Evolutionary conservation across 305 asterid species (phyloP).

Genomic region (Plantago coronopus): DNA sequence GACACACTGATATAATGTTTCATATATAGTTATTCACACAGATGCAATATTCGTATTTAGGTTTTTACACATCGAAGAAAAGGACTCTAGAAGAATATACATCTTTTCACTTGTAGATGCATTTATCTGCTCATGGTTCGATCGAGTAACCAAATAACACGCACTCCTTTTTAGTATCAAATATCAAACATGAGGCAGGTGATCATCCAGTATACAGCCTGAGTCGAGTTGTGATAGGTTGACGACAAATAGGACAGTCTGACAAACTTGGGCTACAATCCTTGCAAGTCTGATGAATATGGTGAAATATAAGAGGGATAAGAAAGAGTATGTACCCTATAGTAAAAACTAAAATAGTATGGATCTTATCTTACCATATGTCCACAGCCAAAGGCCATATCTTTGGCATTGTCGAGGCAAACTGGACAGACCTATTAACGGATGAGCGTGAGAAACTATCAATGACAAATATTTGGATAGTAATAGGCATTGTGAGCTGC

Average conservation of each 20-base stretch:
- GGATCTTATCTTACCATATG: slow-evolving; percentile 57
- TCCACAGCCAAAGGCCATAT: slow-evolving; percentile 77
- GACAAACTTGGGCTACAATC: slow-evolving; percentile 63
- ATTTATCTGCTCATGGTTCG: neutral
- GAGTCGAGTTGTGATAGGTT: slow-evolving; percentile 59
- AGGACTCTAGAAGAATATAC: too few relatives aligned
- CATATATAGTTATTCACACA: too few relatives aligned
- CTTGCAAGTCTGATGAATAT: slow-evolving; percentile 61
- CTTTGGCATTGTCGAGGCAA: slow-evolving; percentile 56
- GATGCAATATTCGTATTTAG: too few relatives aligned
- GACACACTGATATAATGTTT: too few relatives aligned
- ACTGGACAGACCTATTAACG: slow-evolving; percentile 58
- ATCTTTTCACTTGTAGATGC: too few relatives aligned
- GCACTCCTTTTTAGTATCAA: neutral
- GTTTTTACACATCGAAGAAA: too few relatives aligned
- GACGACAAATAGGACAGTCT: slow-evolving; percentile 71
- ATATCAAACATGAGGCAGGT: slow-evolving; percentile 1
- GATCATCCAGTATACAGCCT: slow-evolving; percentile 49
- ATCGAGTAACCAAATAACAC: neutral
- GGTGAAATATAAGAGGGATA: neutral
- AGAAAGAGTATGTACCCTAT: neutral
- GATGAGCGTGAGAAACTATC: too few relatives aligned
- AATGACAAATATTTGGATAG: slow-evolving; percentile 5
- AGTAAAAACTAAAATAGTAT: slow-evolving; percentile 3
- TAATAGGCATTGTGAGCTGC: too few relatives aligned